Evolutionary conservation across 495 filamentous ascomycete genomes (phyloP).

Genomic region (Astrocystis sublimbata): DNA sequence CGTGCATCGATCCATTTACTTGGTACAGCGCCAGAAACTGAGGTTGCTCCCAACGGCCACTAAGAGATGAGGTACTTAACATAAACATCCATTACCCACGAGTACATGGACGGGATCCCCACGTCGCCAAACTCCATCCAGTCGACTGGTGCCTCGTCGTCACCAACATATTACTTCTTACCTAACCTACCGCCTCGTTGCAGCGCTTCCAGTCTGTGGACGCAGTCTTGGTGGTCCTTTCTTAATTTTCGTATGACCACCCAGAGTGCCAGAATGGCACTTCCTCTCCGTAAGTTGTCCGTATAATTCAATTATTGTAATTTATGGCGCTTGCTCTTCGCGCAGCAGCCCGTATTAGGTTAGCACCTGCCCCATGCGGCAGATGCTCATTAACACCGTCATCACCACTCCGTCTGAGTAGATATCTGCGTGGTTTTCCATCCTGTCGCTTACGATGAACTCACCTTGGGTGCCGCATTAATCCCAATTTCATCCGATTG

Average conservation of each 20-base stretch:
- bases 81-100: too few species aligned
- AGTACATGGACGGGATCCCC: too few species aligned
- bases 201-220: too few species aligned
- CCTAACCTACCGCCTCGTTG: too few species aligned
- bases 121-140: not conserved
- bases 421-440: too few species aligned
- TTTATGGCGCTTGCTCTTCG: not conserved
- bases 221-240: not conserved
- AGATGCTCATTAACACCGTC: not conserved
- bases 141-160: constrained; percentile 11
- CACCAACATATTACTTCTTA: constrained; percentile 1
- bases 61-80: too few species aligned
- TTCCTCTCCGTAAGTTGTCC: not conserved
- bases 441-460: not conserved
- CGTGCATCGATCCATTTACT: not conserved
- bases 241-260: not conserved
- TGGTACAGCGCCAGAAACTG: too few species aligned
- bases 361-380: not conserved
- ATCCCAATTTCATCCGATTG: not conserved
- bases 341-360: not conserved
- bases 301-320: not conserved
- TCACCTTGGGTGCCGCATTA: not conserved
- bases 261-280: not conserved
- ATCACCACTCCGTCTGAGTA: too few species aligned
- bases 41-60: too few species aligned